phyloP scores from a whole-genome alignment of 2,329 filamentous ascomycete species.

The Exophiala dermatitidis region DNA sequence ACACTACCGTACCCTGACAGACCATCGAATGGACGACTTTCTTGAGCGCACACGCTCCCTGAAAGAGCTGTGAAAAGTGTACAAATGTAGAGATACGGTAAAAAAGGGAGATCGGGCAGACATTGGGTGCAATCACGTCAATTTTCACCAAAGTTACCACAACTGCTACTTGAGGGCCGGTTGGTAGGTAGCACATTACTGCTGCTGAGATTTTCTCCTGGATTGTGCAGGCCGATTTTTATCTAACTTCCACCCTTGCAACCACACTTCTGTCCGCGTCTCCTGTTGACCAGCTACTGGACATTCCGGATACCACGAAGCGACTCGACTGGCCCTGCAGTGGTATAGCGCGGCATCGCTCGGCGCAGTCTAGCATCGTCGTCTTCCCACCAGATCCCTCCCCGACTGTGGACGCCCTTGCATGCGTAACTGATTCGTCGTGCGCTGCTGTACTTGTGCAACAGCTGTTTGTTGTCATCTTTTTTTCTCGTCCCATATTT shows the following conservation, averaged over 20 bases:
- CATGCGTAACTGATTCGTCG: conserved; percentile 25
- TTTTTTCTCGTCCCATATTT: conserved; percentile 24
- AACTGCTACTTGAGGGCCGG: not conserved
- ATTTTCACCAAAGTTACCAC: not conserved
- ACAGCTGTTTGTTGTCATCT: conserved; percentile 24
- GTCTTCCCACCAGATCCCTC: conserved; percentile 22
- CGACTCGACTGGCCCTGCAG: conserved; percentile 1
- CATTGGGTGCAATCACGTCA: conserved; percentile 20
- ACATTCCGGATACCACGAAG: conserved; percentile 9
- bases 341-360: conserved; percentile 18
- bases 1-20: too few species aligned
- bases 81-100: too few species aligned
- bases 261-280: conserved; percentile 6
- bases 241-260: conserved; percentile 21
- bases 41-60: too few species aligned
- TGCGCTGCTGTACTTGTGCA: conserved; percentile 21
- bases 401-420: conserved; percentile 20
- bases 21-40: too few species aligned
- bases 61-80: too few species aligned
- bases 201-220: not conserved
- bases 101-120: not conserved
- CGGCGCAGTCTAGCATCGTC: conserved; percentile 6
- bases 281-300: conserved; percentile 3
- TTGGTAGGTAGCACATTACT: too few species aligned
- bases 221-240: conserved; percentile 19